Evolutionary conservation across 2,329 filamentous ascomycete species (phyloP).

Genomic region (Chrysoporthe austroafricana): DNA sequence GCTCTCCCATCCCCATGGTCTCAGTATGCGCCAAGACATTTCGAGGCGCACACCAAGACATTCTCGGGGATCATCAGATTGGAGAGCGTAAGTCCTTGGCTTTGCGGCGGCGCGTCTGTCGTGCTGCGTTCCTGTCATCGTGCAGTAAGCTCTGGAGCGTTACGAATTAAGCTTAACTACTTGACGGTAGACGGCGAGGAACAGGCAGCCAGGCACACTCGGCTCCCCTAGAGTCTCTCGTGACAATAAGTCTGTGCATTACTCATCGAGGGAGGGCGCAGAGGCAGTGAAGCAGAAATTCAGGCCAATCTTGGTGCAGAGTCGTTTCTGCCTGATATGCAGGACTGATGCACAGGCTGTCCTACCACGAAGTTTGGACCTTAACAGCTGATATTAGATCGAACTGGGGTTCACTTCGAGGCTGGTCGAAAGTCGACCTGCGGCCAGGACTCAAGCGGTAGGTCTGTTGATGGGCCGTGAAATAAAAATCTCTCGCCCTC

Average conservation of each 20-base stretch:
- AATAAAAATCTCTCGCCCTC: no score
- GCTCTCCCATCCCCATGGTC: background rate
- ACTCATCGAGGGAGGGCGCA: background rate
- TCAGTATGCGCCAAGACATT: background rate
- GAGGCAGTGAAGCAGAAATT: background rate
- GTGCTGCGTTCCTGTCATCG: background rate
- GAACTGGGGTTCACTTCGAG: conserved; percentile 1
- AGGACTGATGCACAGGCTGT: background rate
- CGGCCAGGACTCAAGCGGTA: no score
- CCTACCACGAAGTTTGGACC: background rate
- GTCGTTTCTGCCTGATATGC: conserved; percentile 12
- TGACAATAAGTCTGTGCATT: background rate
- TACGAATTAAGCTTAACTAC: background rate
- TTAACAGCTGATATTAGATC: conserved; percentile 19
- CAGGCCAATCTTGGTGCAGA: conserved; percentile 1
- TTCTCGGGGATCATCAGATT: background rate
- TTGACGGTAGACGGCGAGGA: background rate
- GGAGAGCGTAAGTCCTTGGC: background rate
- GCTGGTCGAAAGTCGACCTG: no score
- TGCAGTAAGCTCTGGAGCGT: background rate
- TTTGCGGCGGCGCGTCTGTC: background rate
- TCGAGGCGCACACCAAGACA: background rate
- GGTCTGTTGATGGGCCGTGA: no score
- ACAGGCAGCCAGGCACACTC: background rate
- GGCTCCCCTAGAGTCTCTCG: background rate